A percentile compares a stretch with the other conserved stretches of the same genome.
Evolutionary conservation across 306 rosid species (phyloP).

Genomic region (Psophocarpus tetragonolobus): DNA sequence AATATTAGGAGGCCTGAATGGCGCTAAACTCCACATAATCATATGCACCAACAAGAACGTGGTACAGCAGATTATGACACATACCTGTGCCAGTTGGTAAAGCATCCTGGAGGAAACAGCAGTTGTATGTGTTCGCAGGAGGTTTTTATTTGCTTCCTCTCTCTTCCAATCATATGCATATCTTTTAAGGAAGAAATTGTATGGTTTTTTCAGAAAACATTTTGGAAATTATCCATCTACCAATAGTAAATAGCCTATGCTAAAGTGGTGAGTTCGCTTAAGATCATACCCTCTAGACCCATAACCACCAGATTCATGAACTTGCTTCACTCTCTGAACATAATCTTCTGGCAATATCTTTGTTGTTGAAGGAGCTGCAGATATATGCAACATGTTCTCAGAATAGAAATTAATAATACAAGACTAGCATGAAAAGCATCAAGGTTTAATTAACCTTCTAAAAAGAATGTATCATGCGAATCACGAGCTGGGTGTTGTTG

Average conservation of each 20-base stretch:
- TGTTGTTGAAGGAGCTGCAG: constrained; percentile 82
- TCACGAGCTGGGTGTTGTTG: constrained; percentile 99
- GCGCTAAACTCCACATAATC: constrained; percentile 21
- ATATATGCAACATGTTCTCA: constrained; percentile 26
- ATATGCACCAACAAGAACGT: not conserved
- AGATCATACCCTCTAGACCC: constrained; percentile 80
- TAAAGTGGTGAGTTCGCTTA: not conserved
- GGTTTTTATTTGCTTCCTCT: constrained; percentile 90
- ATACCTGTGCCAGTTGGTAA: constrained; percentile 78
- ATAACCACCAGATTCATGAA: constrained; percentile 91
- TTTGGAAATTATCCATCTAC: not conserved
- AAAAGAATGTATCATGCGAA: constrained; percentile 92
- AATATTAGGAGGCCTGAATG: not conserved
- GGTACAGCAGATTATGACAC: constrained; percentile 23
- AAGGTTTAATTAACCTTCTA: constrained; percentile 50
- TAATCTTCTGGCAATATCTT: constrained; percentile 85
- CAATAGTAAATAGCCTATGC: constrained; percentile 10
- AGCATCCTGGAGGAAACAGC: constrained; percentile 97
- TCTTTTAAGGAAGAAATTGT: constrained; percentile 41
- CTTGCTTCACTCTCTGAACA: constrained; percentile 82
- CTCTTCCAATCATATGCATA: constrained; percentile 88
- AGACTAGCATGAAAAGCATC: constrained; percentile 13
- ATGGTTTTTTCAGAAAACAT: constrained; percentile 16
- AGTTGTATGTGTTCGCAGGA: constrained; percentile 90
- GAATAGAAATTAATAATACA: constrained; percentile 29